Evolutionary conservation across 495 filamentous ascomycete species (phyloP).

Genomic region (Podospora comata): DNA sequence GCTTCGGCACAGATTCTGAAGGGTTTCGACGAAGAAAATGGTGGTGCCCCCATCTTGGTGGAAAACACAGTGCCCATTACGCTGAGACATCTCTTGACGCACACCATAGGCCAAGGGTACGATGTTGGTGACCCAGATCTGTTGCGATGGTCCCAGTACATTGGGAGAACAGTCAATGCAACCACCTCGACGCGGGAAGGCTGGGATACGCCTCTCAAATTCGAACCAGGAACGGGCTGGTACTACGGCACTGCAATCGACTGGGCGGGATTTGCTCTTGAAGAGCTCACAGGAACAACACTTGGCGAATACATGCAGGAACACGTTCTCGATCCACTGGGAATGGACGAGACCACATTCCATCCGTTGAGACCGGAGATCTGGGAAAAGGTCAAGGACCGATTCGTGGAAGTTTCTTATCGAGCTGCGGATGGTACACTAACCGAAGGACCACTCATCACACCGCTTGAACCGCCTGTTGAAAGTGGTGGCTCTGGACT

Average conservation of each 20-base stretch:
- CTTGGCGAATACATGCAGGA: conserved; percentile 28
- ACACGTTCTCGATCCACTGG: conserved; percentile 25
- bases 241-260: conserved; percentile 32
- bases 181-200: conserved; percentile 26
- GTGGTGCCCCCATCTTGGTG: conserved; percentile 26
- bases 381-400: not conserved
- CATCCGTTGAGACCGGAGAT: not conserved
- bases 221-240: conserved; percentile 30
- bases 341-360: conserved; percentile 27
- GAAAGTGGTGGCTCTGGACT: conserved; percentile 53
- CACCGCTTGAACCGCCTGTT: conserved; percentile 18
- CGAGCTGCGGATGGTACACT: conserved; percentile 11
- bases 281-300: conserved; percentile 22
- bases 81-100: conserved; percentile 33
- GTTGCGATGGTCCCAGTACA: conserved; percentile 22
- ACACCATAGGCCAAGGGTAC: conserved; percentile 31
- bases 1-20: conserved; percentile 27
- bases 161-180: conserved; percentile 21
- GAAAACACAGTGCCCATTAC: conserved; percentile 31
- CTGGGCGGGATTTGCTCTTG: conserved; percentile 33
- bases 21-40: conserved; percentile 21
- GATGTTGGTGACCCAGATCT: conserved; percentile 30
- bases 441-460: conserved; percentile 2
- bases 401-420: conserved; percentile 1
- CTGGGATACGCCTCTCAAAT: conserved; percentile 31